Evolutionary conservation across 306 rosid species (phyloP), one percentile per base, ranked within the genome.

Genomic region (Cyclanthera cordifolia): DNA sequence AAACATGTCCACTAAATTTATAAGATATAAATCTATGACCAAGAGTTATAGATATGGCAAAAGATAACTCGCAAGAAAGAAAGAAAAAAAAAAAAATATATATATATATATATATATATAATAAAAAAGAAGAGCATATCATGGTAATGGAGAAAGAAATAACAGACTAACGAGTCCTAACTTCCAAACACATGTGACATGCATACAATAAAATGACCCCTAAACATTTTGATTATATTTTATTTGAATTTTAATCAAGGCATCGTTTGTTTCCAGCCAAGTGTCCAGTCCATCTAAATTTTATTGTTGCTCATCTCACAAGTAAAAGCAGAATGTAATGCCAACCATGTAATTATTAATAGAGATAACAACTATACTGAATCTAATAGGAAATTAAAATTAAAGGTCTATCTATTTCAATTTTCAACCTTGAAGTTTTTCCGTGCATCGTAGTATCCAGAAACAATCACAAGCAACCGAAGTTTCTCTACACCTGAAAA

Each of bases 341-440:
- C 46, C 66, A 58, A 58, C 43, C 41, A 32, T 4, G 66, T 30
- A 34, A 34, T 0, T 34, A 58, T 30, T 16, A 16, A 30, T 46
- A 58, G 20, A 30, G 64, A 16, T 58, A 32, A 17, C 3, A 32
- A 17, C 3, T 1, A 59, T 19, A 59, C 19, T 59, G 47, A 59
- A 59, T 46, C 15, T 32, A 32, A 59, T 32, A 32, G 25, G 47
- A 30, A 59, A 4, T n/a, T n/a, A 59, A 59, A 59, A 6, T 25
- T 37, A 30, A 28, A 58, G 28, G 66, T 12, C 6, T 51, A 54
- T 45, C 37, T 32, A 37, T 54, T 53, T 32, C 48, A 74, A 88
- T 95, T 27, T 27, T 81, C 48, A 74, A 88, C 97, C 97, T 91
- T 91, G 82, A 91, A 91, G 74, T 78, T 85, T 74, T 81, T 88